Percentiles rank a stretch among this genome's conserved stretches.
Evolutionary conservation across 345 rosid species (phyloP).

Genomic region (Populus pruinosa): DNA sequence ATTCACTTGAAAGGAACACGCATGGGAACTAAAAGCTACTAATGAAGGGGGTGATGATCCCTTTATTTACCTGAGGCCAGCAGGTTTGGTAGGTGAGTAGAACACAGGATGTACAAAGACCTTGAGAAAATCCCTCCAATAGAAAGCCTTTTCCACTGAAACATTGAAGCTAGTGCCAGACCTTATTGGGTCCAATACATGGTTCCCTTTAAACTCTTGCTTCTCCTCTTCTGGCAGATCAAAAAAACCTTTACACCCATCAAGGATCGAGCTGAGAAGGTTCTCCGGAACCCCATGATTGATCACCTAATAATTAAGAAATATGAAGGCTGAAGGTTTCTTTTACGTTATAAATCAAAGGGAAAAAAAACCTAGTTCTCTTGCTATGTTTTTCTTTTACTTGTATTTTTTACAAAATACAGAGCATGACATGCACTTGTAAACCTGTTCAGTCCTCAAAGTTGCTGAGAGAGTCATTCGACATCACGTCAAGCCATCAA

Average conservation of each 20-base stretch:
- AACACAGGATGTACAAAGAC: constrained; percentile 37
- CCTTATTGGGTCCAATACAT: constrained; percentile 50
- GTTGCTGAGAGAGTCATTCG: too few relatives aligned
- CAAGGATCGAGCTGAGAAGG: constrained; percentile 31
- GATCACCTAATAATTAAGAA: constrained; percentile 27
- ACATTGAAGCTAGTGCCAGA: constrained; percentile 56
- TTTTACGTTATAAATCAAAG: too few relatives aligned
- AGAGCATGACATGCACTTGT: too few relatives aligned
- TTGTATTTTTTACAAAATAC: too few relatives aligned
- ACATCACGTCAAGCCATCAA: too few relatives aligned
- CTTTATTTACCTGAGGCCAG: constrained; percentile 36
- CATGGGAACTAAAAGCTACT: too few relatives aligned
- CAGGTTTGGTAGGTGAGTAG: constrained; percentile 44
- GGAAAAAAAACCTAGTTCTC: too few relatives aligned
- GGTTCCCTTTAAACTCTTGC: constrained; percentile 35
- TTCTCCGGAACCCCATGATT: constrained; percentile 52
- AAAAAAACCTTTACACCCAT: constrained; percentile 33
- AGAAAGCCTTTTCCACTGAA: constrained; percentile 36
- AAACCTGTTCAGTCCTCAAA: too few relatives aligned
- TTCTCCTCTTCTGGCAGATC: constrained; percentile 51
- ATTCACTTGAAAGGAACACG: too few relatives aligned
- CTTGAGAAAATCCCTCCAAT: constrained; percentile 60
- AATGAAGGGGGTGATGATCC: too few relatives aligned
- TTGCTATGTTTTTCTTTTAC: too few relatives aligned
- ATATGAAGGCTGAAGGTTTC: background rate